Conservation (phyloP, 1,139 yeast genomes). For the Saccharomyces hybrid region DNA sequence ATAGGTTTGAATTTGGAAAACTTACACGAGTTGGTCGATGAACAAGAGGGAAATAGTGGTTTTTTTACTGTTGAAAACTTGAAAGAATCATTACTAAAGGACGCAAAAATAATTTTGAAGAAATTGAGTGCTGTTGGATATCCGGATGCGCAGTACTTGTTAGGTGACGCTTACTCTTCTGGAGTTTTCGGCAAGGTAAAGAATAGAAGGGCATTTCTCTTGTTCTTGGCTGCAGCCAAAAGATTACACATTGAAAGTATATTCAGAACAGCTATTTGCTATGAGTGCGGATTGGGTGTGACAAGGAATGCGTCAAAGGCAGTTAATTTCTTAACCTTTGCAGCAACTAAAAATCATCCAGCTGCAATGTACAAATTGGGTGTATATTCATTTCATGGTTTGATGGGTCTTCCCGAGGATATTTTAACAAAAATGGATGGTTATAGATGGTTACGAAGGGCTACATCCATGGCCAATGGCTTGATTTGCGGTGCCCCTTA, state of each 20-base stretch:
- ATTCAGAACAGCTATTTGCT: conserved; percentile 82
- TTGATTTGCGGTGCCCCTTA: conserved; percentile 83
- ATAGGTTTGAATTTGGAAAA: conserved; percentile 59
- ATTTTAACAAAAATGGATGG: conserved; percentile 70
- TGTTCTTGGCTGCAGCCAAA: conserved; percentile 85
- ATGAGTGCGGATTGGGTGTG: conserved; percentile 43
- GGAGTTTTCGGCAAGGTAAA: conserved; percentile 85
- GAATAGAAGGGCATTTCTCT: conserved; percentile 60
- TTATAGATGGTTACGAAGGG: conserved; percentile 81
- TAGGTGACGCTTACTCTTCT: conserved; percentile 81
- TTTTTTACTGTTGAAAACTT: not conserved
- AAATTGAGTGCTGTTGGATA: conserved; percentile 74
- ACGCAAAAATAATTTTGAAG: conserved; percentile 63
- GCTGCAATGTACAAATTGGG: conserved; percentile 92
- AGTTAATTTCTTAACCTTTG: conserved; percentile 68
- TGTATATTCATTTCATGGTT: conserved; percentile 67
- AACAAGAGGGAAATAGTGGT: not conserved
- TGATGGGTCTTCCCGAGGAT: conserved; percentile 68
- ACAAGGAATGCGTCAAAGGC: conserved; percentile 80
- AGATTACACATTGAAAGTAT: conserved; percentile 88
- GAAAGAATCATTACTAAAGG: conserved; percentile 46
- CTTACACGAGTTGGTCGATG: conserved; percentile 7
- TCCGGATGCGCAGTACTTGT: conserved; percentile 80
- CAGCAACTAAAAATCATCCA: conserved; percentile 82
- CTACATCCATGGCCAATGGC: conserved; percentile 72